Percentiles rank a stretch among this genome's conserved stretches.
These are phyloP conservation scores for Phaeosphaeriaceae sp. DNA, from an alignment of 2,329 filamentous ascomycete species.

Conservation along the genomic window DNA sequence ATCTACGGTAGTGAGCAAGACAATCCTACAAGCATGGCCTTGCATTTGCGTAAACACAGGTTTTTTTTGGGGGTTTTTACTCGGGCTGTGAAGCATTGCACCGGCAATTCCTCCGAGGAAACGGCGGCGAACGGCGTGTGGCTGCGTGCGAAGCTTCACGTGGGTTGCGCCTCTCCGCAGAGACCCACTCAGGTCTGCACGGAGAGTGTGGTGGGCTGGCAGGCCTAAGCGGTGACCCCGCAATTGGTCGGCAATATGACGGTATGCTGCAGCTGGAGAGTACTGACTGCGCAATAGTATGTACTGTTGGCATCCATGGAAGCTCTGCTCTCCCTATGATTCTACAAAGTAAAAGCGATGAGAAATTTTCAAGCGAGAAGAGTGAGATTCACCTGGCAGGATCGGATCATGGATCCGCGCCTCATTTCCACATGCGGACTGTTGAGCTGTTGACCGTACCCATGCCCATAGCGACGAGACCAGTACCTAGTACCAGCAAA, in stretches of 20 bases:
- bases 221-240: conserved; percentile 24
- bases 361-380: too few relatives aligned
- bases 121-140: background rate
- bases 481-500: background rate
- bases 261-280: conserved; percentile 18
- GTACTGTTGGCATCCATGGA: too few relatives aligned
- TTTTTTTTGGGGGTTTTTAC: too few relatives aligned
- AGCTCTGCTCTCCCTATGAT: too few relatives aligned
- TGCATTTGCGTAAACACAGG: too few relatives aligned
- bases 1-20: too few relatives aligned
- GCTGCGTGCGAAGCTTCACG: background rate
- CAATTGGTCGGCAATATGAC: conserved; percentile 23
- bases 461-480: conserved; percentile 21
- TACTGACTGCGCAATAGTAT: background rate
- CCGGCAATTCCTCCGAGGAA: conserved; percentile 5
- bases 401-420: conserved; percentile 25
- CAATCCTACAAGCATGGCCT: too few relatives aligned
- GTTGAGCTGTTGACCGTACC: conserved; percentile 35
- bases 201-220: conserved; percentile 18
- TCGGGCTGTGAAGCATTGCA: background rate
- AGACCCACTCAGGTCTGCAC: conserved; percentile 4
- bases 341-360: too few relatives aligned
- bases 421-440: conserved; percentile 29
- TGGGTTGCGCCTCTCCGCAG: background rate
- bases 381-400: background rate